Evolutionary conservation across 2,329 filamentous ascomycete species (phyloP).

Genomic region (Thielaviopsis punctulata): DNA sequence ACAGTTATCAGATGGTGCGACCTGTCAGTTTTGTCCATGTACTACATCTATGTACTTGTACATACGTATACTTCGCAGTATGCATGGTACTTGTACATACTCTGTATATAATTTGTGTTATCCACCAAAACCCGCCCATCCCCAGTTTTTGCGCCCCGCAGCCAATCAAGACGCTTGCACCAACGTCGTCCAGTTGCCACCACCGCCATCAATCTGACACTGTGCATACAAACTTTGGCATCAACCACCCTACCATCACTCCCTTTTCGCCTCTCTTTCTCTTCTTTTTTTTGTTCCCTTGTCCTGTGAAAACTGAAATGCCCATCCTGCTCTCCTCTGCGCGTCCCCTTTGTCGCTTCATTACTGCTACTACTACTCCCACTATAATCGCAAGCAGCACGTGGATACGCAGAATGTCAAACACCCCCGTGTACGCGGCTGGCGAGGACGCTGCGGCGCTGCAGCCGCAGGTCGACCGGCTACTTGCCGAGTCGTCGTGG

Average conservation of each 20-base stretch:
- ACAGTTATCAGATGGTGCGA: background rate
- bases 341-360: background rate
- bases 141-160: background rate
- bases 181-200: background rate
- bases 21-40: too few relatives aligned
- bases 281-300: background rate
- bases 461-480: conserved; percentile 24
- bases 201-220: background rate
- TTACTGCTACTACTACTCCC: background rate
- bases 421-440: conserved; percentile 22
- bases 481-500: conserved; percentile 28
- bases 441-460: conserved; percentile 26
- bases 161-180: background rate
- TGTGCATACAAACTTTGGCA: too few relatives aligned
- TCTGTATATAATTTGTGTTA: background rate
- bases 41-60: too few relatives aligned
- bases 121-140: background rate
- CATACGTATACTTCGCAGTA: too few relatives aligned
- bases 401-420: background rate
- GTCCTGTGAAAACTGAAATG: background rate
- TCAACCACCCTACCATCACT: too few relatives aligned
- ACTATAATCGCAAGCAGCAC: too few relatives aligned
- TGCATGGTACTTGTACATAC: too few relatives aligned
- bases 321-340: background rate
- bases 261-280: background rate